phyloP scores from a whole-genome alignment of 495 filamentous ascomycete species.

The Penicillium lagena region DNA sequence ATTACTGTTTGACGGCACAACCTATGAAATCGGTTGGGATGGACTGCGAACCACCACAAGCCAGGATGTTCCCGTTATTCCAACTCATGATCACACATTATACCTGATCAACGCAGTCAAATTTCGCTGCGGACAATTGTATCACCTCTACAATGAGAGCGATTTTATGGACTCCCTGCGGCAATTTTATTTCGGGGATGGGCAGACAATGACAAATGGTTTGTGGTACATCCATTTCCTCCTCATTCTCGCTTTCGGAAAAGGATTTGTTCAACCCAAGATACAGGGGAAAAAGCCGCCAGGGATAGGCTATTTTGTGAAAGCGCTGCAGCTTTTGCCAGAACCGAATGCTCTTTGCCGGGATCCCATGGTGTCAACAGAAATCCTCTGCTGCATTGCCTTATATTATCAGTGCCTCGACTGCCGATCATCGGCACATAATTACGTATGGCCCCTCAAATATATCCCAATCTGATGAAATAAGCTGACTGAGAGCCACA shows the following conservation, averaged over 20 bases:
- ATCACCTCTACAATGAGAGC: slow-evolving; percentile 38
- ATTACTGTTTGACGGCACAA: slow-evolving; percentile 30
- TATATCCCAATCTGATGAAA: too few species aligned
- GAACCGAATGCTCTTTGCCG: slow-evolving; percentile 26
- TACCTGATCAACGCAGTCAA: slow-evolving; percentile 40
- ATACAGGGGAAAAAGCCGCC: slow-evolving; percentile 23
- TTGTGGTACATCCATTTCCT: slow-evolving; percentile 42
- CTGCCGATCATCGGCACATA: slow-evolving; percentile 28
- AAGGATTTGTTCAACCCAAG: slow-evolving; percentile 33
- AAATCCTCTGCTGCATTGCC: slow-evolving; percentile 38
- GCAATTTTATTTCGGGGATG: slow-evolving; percentile 26
- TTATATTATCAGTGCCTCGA: slow-evolving; percentile 37
- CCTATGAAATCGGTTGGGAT: slow-evolving; percentile 38
- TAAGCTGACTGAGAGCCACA: slow-evolving; percentile 7
- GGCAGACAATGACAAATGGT: slow-evolving; percentile 12
- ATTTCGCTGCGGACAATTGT: slow-evolving; percentile 37
- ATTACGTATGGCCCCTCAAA: slow-evolving; percentile 18
- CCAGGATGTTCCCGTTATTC: slow-evolving; percentile 22
- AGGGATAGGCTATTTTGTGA: slow-evolving; percentile 31
- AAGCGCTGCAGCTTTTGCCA: slow-evolving; percentile 33
- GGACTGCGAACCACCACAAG: slow-evolving; percentile 18
- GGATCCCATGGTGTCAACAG: slow-evolving; percentile 28
- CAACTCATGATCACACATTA: slow-evolving; percentile 32
- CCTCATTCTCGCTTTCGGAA: slow-evolving; percentile 37
- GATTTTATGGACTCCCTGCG: slow-evolving; percentile 32